These are phyloP conservation scores for Calonectria pauciramosa DNA, from an alignment of 2,329 filamentous ascomycete genomes.

Conservation along the genomic window DNA sequence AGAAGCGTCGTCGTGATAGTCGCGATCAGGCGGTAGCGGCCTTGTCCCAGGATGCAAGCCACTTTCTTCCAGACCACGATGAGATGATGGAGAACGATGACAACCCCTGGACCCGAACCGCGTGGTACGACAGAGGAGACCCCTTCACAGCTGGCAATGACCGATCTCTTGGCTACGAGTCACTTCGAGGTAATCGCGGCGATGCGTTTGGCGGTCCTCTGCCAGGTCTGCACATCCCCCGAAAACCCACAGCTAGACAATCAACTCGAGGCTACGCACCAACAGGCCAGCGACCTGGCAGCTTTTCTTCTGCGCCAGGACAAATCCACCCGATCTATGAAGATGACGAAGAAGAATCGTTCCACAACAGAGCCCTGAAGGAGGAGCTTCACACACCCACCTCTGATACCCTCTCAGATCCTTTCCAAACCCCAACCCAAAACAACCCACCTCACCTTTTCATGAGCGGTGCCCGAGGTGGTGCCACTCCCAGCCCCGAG, in stretches of 20 bases:
- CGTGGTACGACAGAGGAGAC: conserved; percentile 64
- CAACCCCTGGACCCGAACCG: conserved; percentile 46
- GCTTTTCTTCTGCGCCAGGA: conserved; percentile 50
- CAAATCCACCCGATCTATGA: conserved; percentile 72
- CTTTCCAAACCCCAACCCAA: conserved; percentile 62
- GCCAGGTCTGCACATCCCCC: conserved; percentile 46
- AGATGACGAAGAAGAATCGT: conserved; percentile 66
- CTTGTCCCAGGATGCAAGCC: conserved; percentile 63
- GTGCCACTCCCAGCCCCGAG: conserved; percentile 59
- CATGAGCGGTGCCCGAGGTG: conserved; percentile 49
- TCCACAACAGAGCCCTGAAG: conserved; percentile 42
- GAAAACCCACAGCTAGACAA: conserved; percentile 51
- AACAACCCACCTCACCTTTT: conserved; percentile 37
- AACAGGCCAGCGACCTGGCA: conserved; percentile 45
- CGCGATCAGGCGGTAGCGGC: conserved; percentile 62
- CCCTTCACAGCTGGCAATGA: conserved; percentile 56
- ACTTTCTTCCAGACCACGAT: conserved; percentile 59
- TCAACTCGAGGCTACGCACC: conserved; percentile 50
- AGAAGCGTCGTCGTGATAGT: conserved; percentile 51
- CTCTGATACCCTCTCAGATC: conserved; percentile 59
- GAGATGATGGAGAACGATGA: conserved; percentile 62
- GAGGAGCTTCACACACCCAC: conserved; percentile 50
- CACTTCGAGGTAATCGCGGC: conserved; percentile 54
- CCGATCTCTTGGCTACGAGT: conserved; percentile 65
- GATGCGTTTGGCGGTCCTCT: conserved; percentile 27